These are phyloP conservation scores for Flaveria bidentis DNA, from an alignment of 129 eudicot species.

Conservation along the genomic window DNA sequence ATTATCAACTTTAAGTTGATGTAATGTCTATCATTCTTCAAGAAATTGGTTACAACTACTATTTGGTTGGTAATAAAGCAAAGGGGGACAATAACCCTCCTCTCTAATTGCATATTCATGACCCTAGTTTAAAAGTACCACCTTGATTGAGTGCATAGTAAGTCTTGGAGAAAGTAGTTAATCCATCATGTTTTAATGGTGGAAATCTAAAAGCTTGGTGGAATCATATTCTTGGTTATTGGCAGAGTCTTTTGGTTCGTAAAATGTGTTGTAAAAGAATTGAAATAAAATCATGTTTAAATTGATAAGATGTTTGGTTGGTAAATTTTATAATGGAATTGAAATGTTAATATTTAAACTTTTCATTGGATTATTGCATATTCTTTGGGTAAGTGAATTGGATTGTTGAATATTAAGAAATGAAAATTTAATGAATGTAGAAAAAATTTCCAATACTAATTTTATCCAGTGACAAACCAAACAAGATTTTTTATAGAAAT, in stretches of 20 bases:
- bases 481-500: too few species aligned
- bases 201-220: background rate
- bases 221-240: background rate
- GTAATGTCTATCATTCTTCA: conserved; percentile 25
- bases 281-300: too few species aligned
- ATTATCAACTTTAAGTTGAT: conserved; percentile 24
- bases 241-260: background rate
- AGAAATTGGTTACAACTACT: conserved; percentile 27
- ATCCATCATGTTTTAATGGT: background rate
- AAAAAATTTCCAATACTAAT: too few species aligned
- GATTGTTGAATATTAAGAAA: too few species aligned
- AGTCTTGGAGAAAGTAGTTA: background rate
- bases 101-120: conserved; percentile 27
- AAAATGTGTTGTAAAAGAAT: too few species aligned
- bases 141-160: conserved; percentile 22
- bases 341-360: too few species aligned
- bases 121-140: conserved; percentile 30
- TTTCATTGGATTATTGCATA: too few species aligned
- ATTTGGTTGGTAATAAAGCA: conserved; percentile 29
- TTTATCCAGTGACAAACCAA: too few species aligned
- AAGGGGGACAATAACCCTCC: conserved; percentile 25
- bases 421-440: too few species aligned
- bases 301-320: too few species aligned
- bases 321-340: too few species aligned
- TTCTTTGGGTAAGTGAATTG: too few species aligned